These are phyloP conservation scores for Blastomyces percursus DNA, from an alignment of 2,329 filamentous ascomycete genomes.

Conservation along the genomic window DNA sequence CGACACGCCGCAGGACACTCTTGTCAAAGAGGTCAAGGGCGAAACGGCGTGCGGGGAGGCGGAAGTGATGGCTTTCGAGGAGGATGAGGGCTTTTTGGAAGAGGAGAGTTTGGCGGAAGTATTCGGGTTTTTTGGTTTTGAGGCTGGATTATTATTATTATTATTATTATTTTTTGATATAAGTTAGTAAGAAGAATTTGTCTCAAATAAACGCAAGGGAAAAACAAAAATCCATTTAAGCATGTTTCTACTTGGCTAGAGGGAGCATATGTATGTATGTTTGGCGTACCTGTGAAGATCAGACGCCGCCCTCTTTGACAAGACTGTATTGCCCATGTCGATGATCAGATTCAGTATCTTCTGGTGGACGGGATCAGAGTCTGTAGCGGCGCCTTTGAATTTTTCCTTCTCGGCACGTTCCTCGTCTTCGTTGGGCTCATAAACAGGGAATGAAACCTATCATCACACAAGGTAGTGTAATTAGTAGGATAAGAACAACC, in stretches of 20 bases:
- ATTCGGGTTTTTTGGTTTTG: conserved; percentile 60
- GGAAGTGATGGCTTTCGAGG: conserved; percentile 80
- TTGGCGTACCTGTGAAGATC: conserved; percentile 55
- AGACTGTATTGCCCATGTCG: conserved; percentile 84
- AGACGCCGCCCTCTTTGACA: conserved; percentile 74
- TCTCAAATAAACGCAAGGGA: too few relatives aligned
- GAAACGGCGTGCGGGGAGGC: conserved; percentile 74
- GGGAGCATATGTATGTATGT: too few relatives aligned
- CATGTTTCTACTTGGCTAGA: too few relatives aligned
- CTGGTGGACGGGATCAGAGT: conserved; percentile 52
- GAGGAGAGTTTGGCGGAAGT: conserved; percentile 64
- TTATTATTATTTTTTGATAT: neutral
- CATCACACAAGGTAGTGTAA: neutral
- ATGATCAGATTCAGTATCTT: conserved; percentile 75
- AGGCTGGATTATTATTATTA: conserved; percentile 51
- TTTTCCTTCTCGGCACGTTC: conserved; percentile 33
- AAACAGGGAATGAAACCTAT: conserved; percentile 28
- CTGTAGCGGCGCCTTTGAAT: conserved; percentile 49
- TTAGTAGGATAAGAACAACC: neutral
- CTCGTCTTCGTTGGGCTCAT: conserved; percentile 33
- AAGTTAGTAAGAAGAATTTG: too few relatives aligned
- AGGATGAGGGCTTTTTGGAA: conserved; percentile 79
- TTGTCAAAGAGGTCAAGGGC: conserved; percentile 93
- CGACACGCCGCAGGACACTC: conserved; percentile 69
- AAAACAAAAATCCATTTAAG: too few relatives aligned